These are phyloP conservation scores for Apiospora rasikravindrae DNA, from an alignment of 2,329 filamentous ascomycete species.

Conservation along the genomic window DNA sequence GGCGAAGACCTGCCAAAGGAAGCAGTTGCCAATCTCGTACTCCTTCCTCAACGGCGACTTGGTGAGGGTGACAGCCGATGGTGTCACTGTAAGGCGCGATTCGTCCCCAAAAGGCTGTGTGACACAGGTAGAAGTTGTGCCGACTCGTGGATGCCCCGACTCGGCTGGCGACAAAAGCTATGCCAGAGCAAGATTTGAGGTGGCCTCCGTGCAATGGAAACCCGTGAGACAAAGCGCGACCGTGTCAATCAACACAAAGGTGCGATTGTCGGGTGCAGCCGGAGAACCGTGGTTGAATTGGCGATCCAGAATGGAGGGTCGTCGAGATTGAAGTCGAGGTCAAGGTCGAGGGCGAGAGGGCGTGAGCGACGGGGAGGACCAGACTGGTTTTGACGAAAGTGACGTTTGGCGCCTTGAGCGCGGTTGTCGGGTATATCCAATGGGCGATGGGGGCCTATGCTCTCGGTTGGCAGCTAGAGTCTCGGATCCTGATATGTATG, in stretches of 20 bases:
- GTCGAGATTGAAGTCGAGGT: neutral
- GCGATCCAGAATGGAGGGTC: neutral
- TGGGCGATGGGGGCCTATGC: neutral
- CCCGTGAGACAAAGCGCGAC: conserved; percentile 3
- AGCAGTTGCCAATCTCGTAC: neutral
- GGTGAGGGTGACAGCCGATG: conserved; percentile 13
- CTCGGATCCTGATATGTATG: conserved; percentile 8
- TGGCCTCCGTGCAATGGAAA: conserved; percentile 3
- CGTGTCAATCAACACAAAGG: conserved; percentile 8
- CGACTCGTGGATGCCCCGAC: neutral
- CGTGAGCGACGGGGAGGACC: conserved; percentile 1
- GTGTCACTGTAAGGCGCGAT: conserved; percentile 2
- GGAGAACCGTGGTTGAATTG: neutral
- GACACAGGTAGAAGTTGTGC: neutral
- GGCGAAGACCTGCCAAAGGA: neutral
- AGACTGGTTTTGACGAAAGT: conserved; percentile 4
- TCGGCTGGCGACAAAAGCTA: conserved; percentile 2
- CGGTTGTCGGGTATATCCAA: conserved; percentile 16
- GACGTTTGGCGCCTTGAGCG: conserved; percentile 16
- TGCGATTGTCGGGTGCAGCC: neutral
- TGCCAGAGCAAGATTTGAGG: neutral
- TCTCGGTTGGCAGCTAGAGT: conserved; percentile 17
- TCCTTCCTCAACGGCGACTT: neutral
- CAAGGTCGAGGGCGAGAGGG: neutral
- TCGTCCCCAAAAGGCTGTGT: neutral